Evolutionary conservation across 805 yeast genomes (phyloP).

Genomic region (Kodamaea kaohsiungensis): DNA sequence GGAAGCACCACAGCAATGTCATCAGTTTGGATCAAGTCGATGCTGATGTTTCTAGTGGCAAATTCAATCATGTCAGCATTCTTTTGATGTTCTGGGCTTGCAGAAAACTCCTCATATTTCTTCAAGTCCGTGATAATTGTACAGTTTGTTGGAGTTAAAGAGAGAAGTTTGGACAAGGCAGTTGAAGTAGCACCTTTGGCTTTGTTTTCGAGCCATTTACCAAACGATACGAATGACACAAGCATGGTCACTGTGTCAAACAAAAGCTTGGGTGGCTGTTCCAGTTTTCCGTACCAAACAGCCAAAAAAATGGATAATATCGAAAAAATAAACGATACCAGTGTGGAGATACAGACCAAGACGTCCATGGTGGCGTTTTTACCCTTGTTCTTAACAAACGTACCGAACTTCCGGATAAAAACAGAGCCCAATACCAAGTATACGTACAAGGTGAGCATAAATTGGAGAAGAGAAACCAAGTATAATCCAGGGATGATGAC

Average conservation of each 20-base stretch:
- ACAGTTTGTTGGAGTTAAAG: conserved; percentile 79
- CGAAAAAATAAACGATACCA: conserved; percentile 77
- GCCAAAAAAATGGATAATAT: conserved; percentile 57
- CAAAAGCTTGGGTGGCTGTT: conserved; percentile 61
- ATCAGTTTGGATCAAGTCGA: conserved; percentile 73
- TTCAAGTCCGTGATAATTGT: conserved; percentile 52
- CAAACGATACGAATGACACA: conserved; percentile 78
- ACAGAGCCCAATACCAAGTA: conserved; percentile 66
- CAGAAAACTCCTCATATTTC: conserved; percentile 20
- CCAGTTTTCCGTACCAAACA: conserved; percentile 40
- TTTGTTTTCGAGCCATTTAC: conserved; percentile 86
- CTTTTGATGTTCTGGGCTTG: conserved; percentile 5
- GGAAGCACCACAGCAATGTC: conserved; percentile 81
- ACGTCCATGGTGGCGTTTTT: conserved; percentile 83
- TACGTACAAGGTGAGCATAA: conserved; percentile 57
- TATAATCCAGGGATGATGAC: conserved; percentile 56
- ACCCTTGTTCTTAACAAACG: conserved; percentile 64
- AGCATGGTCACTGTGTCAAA: conserved; percentile 91
- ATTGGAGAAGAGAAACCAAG: conserved; percentile 61
- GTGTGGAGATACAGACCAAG: conserved; percentile 78
- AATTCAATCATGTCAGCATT: conserved; percentile 23
- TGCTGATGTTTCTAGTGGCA: conserved; percentile 53
- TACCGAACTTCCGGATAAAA: conserved; percentile 65
- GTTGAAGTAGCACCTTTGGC: conserved; percentile 94
- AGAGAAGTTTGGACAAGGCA: conserved; percentile 77